Percentiles rank a stretch among this genome's conserved stretches.
Evolutionary conservation across 2,329 filamentous ascomycete genomes (phyloP).

Genomic region (Chalara sp.): DNA sequence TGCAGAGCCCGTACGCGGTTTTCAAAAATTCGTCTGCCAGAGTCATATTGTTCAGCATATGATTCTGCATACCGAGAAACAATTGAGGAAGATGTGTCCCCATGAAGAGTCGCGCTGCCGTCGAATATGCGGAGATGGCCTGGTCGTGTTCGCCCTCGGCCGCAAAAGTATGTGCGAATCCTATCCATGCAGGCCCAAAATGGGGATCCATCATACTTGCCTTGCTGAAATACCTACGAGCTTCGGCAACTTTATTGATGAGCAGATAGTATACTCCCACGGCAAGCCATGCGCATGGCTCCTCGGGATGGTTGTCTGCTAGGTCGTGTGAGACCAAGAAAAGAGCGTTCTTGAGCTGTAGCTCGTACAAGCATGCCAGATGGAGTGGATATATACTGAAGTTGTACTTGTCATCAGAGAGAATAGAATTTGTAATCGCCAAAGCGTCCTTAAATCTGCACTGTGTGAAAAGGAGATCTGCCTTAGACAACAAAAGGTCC

Average conservation of each 20-base stretch:
- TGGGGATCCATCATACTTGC: constrained; percentile 96
- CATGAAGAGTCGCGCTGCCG: constrained; percentile 89
- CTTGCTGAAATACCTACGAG: constrained; percentile 93
- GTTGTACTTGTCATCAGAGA: constrained; percentile 81
- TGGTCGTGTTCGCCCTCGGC: constrained; percentile 97
- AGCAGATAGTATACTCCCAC: constrained; percentile 93
- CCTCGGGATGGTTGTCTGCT: constrained; percentile 83
- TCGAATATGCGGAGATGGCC: constrained; percentile 95
- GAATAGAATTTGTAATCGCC: constrained; percentile 73
- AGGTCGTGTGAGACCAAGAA: constrained; percentile 91
- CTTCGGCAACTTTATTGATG: constrained; percentile 85
- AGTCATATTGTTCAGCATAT: constrained; percentile 89
- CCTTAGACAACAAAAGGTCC: constrained; percentile 82
- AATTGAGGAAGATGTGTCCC: constrained; percentile 93
- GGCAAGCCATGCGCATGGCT: constrained; percentile 88
- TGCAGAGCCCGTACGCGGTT: constrained; percentile 77
- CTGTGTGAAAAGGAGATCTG: constrained; percentile 88
- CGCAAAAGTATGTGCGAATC: constrained; percentile 96
- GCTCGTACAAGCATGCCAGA: constrained; percentile 83
- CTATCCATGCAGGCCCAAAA: constrained; percentile 96
- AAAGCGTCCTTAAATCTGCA: constrained; percentile 88
- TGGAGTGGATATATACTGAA: constrained; percentile 86
- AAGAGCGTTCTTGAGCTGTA: constrained; percentile 77
- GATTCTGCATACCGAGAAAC: constrained; percentile 97
- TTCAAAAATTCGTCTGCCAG: constrained; percentile 92